Conservation (phyloP, 2,329 filamentous ascomycete species). For the Trichoderma cornu-damae region DNA sequence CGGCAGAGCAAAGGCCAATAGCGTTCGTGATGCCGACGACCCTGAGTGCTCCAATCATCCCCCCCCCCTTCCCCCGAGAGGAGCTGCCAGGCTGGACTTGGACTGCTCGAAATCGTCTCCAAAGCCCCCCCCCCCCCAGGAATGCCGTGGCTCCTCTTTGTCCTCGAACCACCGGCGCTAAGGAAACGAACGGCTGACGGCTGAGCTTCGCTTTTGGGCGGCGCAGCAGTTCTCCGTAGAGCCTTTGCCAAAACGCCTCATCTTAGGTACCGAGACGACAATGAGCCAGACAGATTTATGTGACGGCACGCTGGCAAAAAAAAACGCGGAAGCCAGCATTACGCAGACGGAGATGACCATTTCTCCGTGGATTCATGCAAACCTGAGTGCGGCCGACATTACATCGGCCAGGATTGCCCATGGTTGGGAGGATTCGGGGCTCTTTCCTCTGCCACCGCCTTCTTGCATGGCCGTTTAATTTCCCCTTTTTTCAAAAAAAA, state of each 20-base stretch:
- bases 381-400: neutral
- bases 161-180: constrained; percentile 9
- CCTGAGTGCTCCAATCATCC: neutral
- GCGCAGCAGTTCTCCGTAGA: too few relatives aligned
- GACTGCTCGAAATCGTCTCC: neutral
- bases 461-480: constrained; percentile 5
- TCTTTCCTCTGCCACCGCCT: neutral
- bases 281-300: neutral
- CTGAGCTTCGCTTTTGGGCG: neutral
- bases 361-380: neutral
- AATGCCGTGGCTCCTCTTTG: constrained; percentile 7
- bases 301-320: too few relatives aligned
- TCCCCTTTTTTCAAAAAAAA: too few relatives aligned
- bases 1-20: neutral
- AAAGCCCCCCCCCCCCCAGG: too few relatives aligned
- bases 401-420: neutral
- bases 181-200: constrained; percentile 11
- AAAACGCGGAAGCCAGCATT: neutral
- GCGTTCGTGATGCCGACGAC: neutral
- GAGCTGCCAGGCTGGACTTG: neutral
- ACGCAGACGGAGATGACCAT: neutral
- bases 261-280: neutral
- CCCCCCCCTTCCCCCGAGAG: too few relatives aligned
- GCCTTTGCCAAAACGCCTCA: too few relatives aligned
- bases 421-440: neutral